These are phyloP conservation scores for Hydnomerulius pinastri DNA, from an alignment of 768 basidiomycete genomes.

Conservation along the genomic window DNA sequence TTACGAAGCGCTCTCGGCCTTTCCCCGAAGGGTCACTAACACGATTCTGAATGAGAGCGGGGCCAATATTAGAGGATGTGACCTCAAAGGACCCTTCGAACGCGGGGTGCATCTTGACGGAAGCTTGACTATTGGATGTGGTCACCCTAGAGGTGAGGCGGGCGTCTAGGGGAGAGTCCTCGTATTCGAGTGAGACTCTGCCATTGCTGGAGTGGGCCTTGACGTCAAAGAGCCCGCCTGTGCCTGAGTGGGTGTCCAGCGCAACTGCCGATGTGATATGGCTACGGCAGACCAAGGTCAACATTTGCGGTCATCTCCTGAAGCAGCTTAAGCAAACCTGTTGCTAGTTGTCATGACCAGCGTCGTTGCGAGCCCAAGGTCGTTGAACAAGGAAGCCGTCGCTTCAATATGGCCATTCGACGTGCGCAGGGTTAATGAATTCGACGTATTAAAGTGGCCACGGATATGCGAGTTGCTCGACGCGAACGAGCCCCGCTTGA, in stretches of 20 bases:
- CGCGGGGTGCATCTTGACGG: conserved; percentile 32
- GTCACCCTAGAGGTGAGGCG: conserved; percentile 31
- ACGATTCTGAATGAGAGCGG: conserved; percentile 8
- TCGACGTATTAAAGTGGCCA: conserved; percentile 38
- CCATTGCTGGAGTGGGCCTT: conserved; percentile 36
- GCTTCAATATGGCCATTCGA: conserved; percentile 37
- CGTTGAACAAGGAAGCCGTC: conserved; percentile 26
- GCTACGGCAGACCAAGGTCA: conserved; percentile 5
- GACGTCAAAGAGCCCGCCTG: conserved; percentile 35
- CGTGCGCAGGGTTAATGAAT: conserved; percentile 31
- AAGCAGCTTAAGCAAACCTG: conserved; percentile 9
- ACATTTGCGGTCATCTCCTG: background rate
- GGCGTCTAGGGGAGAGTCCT: conserved; percentile 30
- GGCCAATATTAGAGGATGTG: conserved; percentile 22
- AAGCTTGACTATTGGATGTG: conserved; percentile 36
- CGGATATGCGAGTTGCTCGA: conserved; percentile 37
- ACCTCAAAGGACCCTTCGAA: conserved; percentile 43
- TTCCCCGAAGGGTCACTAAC: conserved; percentile 33
- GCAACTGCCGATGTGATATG: conserved; percentile 19
- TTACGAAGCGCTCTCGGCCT: conserved; percentile 29
- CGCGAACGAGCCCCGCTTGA: conserved; percentile 17
- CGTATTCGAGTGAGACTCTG: conserved; percentile 26
- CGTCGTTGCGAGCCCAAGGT: background rate
- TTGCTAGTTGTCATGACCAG: conserved; percentile 27
- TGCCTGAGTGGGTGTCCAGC: conserved; percentile 29